phyloP scores from a whole-genome alignment of 345 rosid genomes.

The Erysimum cheiranthoides region DNA sequence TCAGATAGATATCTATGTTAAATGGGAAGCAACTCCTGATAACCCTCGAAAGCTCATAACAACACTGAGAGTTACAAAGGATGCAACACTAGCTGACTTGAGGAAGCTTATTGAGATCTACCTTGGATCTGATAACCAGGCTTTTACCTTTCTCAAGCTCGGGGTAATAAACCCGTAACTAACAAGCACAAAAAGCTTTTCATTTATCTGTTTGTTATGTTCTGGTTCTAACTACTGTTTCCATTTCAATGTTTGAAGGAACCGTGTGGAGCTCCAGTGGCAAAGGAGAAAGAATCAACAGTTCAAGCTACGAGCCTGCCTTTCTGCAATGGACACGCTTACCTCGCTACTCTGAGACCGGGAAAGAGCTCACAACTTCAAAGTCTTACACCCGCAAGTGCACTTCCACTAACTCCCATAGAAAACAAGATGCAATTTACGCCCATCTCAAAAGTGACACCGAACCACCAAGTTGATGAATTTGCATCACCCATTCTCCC shows the following conservation, averaged over 20 bases:
- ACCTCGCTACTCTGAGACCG: slow-evolving; percentile 64
- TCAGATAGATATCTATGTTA: slow-evolving; percentile 60
- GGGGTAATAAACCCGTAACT: slow-evolving; percentile 50
- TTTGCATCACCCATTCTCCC: slow-evolving; percentile 51
- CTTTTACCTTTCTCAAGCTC: slow-evolving; percentile 61
- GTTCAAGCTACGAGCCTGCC: slow-evolving; percentile 60
- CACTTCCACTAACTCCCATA: slow-evolving; percentile 60
- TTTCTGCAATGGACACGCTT: slow-evolving; percentile 49
- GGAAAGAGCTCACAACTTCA: slow-evolving; percentile 46
- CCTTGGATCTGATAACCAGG: slow-evolving; percentile 62
- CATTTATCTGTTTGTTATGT: slow-evolving; percentile 1
- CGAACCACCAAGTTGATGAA: slow-evolving; percentile 49
- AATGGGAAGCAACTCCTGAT: slow-evolving; percentile 67
- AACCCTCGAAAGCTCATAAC: slow-evolving; percentile 59
- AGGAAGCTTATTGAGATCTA: slow-evolving; percentile 75
- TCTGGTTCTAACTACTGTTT: slow-evolving; percentile 26
- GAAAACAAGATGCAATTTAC: slow-evolving; percentile 62
- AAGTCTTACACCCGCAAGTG: slow-evolving; percentile 48
- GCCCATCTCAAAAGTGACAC: slow-evolving; percentile 45
- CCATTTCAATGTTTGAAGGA: slow-evolving; percentile 57
- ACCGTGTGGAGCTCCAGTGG: slow-evolving; percentile 56
- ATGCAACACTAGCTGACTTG: slow-evolving; percentile 68
- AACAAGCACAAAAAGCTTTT: slow-evolving; percentile 17
- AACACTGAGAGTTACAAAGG: slow-evolving; percentile 59
- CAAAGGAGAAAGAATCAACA: slow-evolving; percentile 61